A percentile compares a stretch with the other conserved stretches of the same genome.
phyloP scores from a whole-genome alignment of 305 asterid species.

The Fraxinus ornus region DNA sequence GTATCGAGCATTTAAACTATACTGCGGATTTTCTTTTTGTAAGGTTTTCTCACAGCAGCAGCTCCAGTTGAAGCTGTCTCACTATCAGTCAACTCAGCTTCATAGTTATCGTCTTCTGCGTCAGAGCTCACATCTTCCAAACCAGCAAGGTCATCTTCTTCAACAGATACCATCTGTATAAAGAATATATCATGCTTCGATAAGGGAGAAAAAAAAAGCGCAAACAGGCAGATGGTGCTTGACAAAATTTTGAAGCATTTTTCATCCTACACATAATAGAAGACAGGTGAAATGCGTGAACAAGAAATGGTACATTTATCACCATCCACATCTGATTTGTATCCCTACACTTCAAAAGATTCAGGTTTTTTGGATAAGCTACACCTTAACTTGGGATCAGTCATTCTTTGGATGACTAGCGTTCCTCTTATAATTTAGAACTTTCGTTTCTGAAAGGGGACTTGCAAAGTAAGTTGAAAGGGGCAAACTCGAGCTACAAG shows the following conservation, averaged over 20 bases:
- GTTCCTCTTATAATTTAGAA: neutral
- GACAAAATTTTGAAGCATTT: neutral
- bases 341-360: neutral
- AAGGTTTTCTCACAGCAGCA: slow-evolving; percentile 52
- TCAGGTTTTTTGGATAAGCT: neutral
- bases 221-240: neutral
- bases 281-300: neutral
- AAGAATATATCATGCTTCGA: slow-evolving; percentile 22
- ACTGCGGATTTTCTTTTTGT: slow-evolving; percentile 74
- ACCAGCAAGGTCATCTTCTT: slow-evolving; percentile 97
- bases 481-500: neutral
- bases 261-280: neutral
- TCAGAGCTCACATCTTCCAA: slow-evolving; percentile 91
- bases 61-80: slow-evolving; percentile 66
- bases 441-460: neutral
- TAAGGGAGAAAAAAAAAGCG: neutral
- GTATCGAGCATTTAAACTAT: slow-evolving; percentile 30
- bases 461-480: neutral
- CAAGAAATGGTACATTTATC: neutral
- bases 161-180: slow-evolving; percentile 85
- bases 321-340: neutral
- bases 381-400: neutral
- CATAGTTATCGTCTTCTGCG: slow-evolving; percentile 88
- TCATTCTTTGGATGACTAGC: neutral
- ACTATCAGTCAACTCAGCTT: slow-evolving; percentile 77